A percentile compares a stretch with the other conserved stretches of the same genome.
phyloP scores from a whole-genome alignment of 345 rosid species.

The Eucalyptus curtisii region DNA sequence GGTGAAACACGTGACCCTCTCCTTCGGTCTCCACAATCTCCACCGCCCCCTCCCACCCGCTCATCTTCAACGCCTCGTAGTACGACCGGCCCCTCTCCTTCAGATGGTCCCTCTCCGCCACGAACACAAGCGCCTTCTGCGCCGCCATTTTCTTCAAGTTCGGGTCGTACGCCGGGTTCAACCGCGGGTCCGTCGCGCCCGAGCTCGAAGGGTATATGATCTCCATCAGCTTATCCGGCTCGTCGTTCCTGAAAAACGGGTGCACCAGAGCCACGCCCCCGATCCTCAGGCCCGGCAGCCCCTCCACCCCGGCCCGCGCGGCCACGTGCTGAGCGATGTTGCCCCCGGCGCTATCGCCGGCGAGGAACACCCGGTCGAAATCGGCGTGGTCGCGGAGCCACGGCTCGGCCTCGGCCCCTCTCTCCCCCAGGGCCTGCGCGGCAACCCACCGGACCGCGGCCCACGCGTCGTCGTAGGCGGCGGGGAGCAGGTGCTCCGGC shows the following conservation, averaged over 20 bases:
- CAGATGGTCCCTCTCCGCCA: constrained; percentile 17
- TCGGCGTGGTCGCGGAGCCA: constrained; percentile 26
- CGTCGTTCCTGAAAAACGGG: constrained; percentile 21
- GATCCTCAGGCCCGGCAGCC: background rate
- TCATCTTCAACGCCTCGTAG: background rate
- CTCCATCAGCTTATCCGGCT: background rate
- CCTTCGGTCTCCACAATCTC: background rate
- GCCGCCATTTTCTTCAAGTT: background rate
- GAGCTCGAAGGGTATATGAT: background rate
- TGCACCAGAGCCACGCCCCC: constrained; percentile 2
- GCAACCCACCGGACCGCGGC: constrained; percentile 23
- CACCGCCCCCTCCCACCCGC: background rate
- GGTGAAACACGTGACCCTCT: background rate
- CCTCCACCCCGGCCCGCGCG: constrained; percentile 1
- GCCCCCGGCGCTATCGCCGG: constrained; percentile 37
- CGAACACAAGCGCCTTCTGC: constrained; percentile 14
- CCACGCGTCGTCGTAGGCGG: constrained; percentile 33
- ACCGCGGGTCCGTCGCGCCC: background rate
- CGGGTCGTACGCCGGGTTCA: background rate
- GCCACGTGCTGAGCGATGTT: constrained; percentile 17
- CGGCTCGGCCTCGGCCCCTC: background rate
- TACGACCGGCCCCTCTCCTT: background rate
- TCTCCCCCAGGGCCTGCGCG: background rate
- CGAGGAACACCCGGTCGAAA: constrained; percentile 13
- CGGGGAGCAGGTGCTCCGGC: constrained; percentile 30